Conservation (phyloP, 306 rosid genomes). For the Rosa multiflora region DNA sequence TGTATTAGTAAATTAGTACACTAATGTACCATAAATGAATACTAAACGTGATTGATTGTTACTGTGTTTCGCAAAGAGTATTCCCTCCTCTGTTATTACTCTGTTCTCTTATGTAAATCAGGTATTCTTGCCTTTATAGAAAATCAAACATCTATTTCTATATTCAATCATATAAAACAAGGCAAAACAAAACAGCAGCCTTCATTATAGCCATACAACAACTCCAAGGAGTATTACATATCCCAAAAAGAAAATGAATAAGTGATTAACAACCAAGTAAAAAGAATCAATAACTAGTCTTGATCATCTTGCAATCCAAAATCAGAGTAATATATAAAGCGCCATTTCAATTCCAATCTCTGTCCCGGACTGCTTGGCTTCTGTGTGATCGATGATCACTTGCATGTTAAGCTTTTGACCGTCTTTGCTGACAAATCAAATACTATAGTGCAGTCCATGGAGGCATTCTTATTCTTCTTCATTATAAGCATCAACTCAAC, state of each 20-base stretch:
- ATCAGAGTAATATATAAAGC: neutral
- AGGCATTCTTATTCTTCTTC: conserved; percentile 14
- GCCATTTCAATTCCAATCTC: neutral
- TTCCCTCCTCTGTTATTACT: neutral
- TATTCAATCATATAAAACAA: neutral
- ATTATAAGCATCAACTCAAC: conserved; percentile 22
- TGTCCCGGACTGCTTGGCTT: neutral
- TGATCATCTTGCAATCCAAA: neutral
- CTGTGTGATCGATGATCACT: neutral
- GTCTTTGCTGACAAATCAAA: neutral
- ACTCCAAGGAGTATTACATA: neutral
- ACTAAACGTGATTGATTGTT: too few species aligned
- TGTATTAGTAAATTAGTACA: too few species aligned
- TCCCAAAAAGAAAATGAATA: neutral
- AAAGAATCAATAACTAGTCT: neutral
- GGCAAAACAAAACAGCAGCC: neutral
- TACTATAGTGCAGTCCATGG: conserved; percentile 9
- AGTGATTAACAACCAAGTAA: neutral
- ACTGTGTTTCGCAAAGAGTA: too few species aligned
- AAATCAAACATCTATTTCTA: neutral
- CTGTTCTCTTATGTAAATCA: neutral
- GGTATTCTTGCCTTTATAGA: neutral
- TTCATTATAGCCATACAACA: neutral
- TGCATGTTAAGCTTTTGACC: neutral
- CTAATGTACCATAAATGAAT: too few species aligned